phyloP scores from a whole-genome alignment of 176 grass and related monocot genomes.

The Carex scoparia region DNA sequence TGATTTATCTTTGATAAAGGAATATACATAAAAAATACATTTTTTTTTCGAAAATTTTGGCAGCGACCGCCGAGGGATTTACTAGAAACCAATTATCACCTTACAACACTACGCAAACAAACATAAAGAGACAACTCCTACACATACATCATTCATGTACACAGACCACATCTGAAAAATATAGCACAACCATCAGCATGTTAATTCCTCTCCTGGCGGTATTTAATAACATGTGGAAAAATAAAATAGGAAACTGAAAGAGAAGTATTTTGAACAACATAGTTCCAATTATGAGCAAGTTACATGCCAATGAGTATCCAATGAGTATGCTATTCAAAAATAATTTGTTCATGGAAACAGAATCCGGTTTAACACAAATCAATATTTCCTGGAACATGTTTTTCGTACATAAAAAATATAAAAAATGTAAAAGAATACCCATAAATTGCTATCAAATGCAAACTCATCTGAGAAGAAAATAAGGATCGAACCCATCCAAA shows the following conservation, averaged over 20 bases:
- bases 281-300: neutral
- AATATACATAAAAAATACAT: too few relatives aligned
- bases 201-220: too few relatives aligned
- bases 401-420: conserved; percentile 19
- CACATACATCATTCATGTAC: too few relatives aligned
- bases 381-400: conserved; percentile 7
- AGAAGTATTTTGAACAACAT: neutral
- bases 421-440: conserved; percentile 9
- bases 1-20: too few relatives aligned
- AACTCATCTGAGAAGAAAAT: conserved; percentile 81
- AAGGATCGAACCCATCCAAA: conserved; percentile 63
- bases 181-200: too few relatives aligned
- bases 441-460: conserved; percentile 18
- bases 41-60: too few relatives aligned
- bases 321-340: neutral
- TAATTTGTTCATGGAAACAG: neutral
- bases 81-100: too few relatives aligned
- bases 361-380: conserved; percentile 7
- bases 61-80: too few relatives aligned
- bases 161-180: too few relatives aligned
- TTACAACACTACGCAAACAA: too few relatives aligned
- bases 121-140: too few relatives aligned
- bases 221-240: neutral
- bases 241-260: neutral
- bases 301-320: neutral